These are phyloP conservation scores for Brasenia schreberi DNA, from an alignment of 164 flowering plant genomes.

Conservation along the genomic window DNA sequence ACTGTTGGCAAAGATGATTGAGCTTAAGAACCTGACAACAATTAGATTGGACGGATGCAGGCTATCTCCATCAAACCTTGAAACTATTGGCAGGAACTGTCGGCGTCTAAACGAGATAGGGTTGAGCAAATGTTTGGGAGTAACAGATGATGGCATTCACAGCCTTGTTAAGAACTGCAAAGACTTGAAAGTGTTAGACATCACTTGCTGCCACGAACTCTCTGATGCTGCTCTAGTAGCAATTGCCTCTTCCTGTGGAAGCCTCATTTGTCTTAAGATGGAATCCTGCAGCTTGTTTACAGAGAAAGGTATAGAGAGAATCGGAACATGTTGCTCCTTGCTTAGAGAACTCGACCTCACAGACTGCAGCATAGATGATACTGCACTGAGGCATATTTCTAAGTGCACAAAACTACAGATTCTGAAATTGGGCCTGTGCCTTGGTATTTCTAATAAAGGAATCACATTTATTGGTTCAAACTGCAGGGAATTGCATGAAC, in stretches of 20 bases:
- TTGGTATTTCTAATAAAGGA: constrained; percentile 43
- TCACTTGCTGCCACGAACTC: constrained; percentile 47
- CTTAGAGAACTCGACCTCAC: constrained; percentile 68
- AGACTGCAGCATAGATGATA: constrained; percentile 46
- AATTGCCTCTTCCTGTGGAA: constrained; percentile 35
- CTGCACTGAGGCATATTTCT: constrained; percentile 43
- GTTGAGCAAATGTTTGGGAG: constrained; percentile 53
- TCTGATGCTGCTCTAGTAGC: constrained; percentile 45
- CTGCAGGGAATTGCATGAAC: constrained; percentile 39
- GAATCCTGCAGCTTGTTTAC: constrained; percentile 51
- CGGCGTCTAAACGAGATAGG: constrained; percentile 38
- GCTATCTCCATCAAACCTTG: constrained; percentile 21
- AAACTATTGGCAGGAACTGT: constrained; percentile 26
- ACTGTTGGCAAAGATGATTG: constrained; percentile 21
- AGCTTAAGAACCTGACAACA: constrained; percentile 25
- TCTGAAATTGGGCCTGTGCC: constrained; percentile 57
- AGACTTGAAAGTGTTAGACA: constrained; percentile 34
- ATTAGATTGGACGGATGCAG: constrained; percentile 40
- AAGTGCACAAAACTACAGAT: constrained; percentile 31
- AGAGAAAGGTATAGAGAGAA: constrained; percentile 28
- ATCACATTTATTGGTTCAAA: constrained; percentile 34
- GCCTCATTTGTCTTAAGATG: constrained; percentile 41
- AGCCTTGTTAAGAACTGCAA: constrained; percentile 29
- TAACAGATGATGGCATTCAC: constrained; percentile 40
- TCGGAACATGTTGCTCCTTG: constrained; percentile 30